Evolutionary conservation across 345 rosid genomes (phyloP).

Genomic region (Hibiscus trionum): DNA sequence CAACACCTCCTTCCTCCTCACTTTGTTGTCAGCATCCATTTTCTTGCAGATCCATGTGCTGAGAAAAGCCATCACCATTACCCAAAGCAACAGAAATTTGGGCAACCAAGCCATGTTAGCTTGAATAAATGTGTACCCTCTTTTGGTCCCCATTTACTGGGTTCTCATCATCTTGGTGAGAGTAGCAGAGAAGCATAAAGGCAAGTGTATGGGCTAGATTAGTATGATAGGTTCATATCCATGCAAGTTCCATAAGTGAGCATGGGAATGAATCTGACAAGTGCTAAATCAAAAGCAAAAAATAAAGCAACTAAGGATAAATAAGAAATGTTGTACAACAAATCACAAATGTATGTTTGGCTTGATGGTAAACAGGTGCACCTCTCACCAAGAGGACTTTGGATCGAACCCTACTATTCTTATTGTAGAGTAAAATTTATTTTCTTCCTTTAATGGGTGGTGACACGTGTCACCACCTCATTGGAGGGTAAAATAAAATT

Average conservation of each 20-base stretch:
- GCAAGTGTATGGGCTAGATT: not conserved
- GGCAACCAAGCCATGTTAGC: constrained; percentile 61
- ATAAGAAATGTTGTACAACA: no score
- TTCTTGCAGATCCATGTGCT: constrained; percentile 39
- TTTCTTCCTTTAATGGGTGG: no score
- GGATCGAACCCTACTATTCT: no score
- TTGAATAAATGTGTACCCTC: constrained; percentile 62
- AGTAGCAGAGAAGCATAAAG: not conserved
- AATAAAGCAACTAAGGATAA: no score
- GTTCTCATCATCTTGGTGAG: no score
- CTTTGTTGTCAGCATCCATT: constrained; percentile 57
- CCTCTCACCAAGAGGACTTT: no score
- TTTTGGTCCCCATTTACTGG: constrained; percentile 49
- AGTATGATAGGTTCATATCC: not conserved
- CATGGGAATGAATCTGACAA: not conserved
- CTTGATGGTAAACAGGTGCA: no score
- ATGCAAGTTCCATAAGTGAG: constrained; percentile 9
- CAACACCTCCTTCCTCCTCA: constrained; percentile 64
- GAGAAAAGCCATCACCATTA: constrained; percentile 34
- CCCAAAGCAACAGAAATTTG: constrained; percentile 45
- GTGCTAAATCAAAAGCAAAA: no score
- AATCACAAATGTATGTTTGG: no score
- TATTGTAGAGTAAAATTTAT: no score
- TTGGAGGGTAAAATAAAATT: no score
- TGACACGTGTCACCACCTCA: no score